A percentile compares a stretch with the other conserved stretches of the same genome.
phyloP scores from a whole-genome alignment of 1,284 basidiomycete species.

The Boletellus deceptivus region DNA sequence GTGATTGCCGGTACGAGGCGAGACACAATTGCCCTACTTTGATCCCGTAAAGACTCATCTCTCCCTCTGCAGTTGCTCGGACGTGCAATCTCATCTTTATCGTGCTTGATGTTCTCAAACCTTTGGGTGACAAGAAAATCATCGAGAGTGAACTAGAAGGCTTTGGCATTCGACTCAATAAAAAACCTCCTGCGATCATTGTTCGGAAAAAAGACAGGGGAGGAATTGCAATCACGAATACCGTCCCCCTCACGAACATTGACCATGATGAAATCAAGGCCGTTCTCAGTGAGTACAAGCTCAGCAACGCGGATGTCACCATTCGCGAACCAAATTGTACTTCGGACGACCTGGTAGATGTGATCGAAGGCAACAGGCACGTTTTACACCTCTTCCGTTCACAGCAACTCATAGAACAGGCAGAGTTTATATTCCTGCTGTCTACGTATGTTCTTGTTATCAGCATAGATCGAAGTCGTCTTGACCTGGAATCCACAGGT shows the following conservation, averaged over 20 bases:
- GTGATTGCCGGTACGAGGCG: constrained; percentile 75
- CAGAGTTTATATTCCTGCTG: constrained; percentile 91
- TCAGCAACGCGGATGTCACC: constrained; percentile 89
- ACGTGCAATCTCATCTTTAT: constrained; percentile 99
- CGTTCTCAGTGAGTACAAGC: constrained; percentile 89
- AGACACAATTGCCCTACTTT: constrained; percentile 7
- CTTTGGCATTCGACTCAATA: constrained; percentile 96
- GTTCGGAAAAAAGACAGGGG: constrained; percentile 95
- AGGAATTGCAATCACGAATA: constrained; percentile 91
- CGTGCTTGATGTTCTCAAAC: constrained; percentile 96
- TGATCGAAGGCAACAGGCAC: constrained; percentile 88
- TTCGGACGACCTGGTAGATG: constrained; percentile 96
- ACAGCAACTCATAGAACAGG: constrained; percentile 6
- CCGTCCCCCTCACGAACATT: constrained; percentile 95
- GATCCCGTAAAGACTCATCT: constrained; percentile 14
- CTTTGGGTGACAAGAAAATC: constrained; percentile 89
- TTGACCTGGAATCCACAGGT: constrained; percentile 43
- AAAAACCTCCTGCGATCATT: constrained; percentile 86
- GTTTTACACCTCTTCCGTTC: neutral
- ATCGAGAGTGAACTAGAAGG: constrained; percentile 94
- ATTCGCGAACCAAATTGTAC: constrained; percentile 94
- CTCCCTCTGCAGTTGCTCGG: constrained; percentile 68
- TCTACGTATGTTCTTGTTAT: constrained; percentile 63
- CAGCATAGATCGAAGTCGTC: neutral
- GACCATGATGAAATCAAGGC: constrained; percentile 97